Conservation (phyloP, 805 yeast genomes). For the Zygosaccharomyces pseudorouxii region DNA sequence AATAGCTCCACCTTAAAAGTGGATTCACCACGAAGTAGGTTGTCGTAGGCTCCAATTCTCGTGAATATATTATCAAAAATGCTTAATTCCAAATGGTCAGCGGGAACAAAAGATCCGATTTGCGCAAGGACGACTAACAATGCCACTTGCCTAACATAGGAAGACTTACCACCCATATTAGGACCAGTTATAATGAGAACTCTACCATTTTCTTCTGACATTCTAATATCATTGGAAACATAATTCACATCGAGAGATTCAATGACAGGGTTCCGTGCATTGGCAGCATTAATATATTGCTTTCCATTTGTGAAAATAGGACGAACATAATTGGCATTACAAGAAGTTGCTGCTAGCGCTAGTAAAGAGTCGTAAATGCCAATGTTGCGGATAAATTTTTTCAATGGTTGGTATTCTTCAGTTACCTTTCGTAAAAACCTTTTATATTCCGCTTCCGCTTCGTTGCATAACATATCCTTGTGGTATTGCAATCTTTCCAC, state of each 20-base stretch:
- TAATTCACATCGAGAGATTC: conserved; percentile 47
- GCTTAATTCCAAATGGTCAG: conserved; percentile 52
- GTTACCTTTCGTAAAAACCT: conserved; percentile 39
- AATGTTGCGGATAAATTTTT: conserved; percentile 43
- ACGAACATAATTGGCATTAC: conserved; percentile 42
- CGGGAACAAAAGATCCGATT: conserved; percentile 51
- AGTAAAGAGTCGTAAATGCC: conserved; percentile 62
- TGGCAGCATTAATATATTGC: conserved; percentile 46
- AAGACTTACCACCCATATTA: conserved; percentile 62
- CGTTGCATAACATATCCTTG: conserved; percentile 43
- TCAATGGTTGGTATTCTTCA: conserved; percentile 36
- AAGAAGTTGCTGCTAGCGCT: conserved; percentile 59
- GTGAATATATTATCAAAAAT: conserved; percentile 56
- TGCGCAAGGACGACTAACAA: conserved; percentile 50
- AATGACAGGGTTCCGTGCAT: conserved; percentile 65
- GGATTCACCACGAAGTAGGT: conserved; percentile 67
- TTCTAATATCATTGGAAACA: conserved; percentile 61
- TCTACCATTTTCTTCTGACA: conserved; percentile 46
- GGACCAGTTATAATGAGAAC: conserved; percentile 61
- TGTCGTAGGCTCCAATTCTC: conserved; percentile 81
- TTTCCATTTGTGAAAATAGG: conserved; percentile 47
- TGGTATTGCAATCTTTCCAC: conserved; percentile 55
- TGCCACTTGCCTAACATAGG: conserved; percentile 50
- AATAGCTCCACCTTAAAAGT: conserved; percentile 96
- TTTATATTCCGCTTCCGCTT: conserved; percentile 28